These are phyloP conservation scores for Colletotrichum magnum DNA, from an alignment of 2,329 filamentous ascomycete genomes.

Conservation along the genomic window DNA sequence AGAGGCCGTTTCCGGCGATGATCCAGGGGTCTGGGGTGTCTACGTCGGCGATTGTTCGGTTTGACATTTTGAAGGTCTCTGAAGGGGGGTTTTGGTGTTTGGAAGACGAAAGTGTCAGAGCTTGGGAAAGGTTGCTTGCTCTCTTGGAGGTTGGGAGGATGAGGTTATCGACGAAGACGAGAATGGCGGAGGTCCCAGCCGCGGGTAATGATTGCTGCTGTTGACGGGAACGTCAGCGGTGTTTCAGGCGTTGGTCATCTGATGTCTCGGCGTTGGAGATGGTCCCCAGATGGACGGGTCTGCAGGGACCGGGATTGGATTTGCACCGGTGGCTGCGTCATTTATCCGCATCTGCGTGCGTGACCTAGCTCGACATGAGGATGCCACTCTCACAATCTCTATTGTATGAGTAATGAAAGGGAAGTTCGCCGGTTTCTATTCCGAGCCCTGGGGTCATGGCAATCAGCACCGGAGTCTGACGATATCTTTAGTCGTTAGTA, in stretches of 20 bases:
- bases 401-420: too few relatives aligned
- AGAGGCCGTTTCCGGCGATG: constrained; percentile 44
- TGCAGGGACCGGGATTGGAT: constrained; percentile 19
- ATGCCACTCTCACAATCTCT: too few relatives aligned
- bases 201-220: background rate
- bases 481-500: too few relatives aligned
- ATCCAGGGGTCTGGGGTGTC: constrained; percentile 52
- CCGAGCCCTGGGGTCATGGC: too few relatives aligned
- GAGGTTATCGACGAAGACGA: background rate
- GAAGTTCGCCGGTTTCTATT: too few relatives aligned
- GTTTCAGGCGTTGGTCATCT: constrained; percentile 36
- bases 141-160: background rate
- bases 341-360: too few relatives aligned
- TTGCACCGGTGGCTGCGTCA: too few relatives aligned
- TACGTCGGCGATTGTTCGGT: constrained; percentile 45
- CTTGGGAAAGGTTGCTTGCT: too few relatives aligned
- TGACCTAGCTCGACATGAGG: too few relatives aligned
- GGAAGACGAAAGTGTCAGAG: too few relatives aligned
- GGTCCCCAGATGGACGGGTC: background rate
- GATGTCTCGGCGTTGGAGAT: constrained; percentile 15
- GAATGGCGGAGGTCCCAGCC: background rate
- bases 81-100: background rate
- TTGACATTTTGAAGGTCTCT: constrained; percentile 45
- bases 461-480: too few relatives aligned
- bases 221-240: constrained; percentile 16